Conservation (phyloP, 2,329 filamentous ascomycete species). For the Trichophyton mentagrophytes region DNA sequence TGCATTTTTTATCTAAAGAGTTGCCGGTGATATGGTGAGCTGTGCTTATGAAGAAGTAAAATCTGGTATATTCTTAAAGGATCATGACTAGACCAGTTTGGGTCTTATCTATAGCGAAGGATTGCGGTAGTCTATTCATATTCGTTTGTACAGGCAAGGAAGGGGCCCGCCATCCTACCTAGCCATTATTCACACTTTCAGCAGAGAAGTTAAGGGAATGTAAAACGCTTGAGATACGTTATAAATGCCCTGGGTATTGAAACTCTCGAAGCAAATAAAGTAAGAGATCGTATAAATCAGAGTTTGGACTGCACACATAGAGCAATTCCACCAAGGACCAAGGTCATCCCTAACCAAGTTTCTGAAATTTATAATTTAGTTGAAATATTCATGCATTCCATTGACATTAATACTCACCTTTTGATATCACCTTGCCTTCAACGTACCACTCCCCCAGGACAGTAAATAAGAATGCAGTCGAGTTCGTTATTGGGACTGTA, state of each 20-base stretch:
- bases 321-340: slow-evolving; percentile 69
- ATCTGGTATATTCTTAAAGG: neutral
- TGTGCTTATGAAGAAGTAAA: neutral
- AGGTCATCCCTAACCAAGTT: slow-evolving; percentile 67
- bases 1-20: neutral
- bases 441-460: slow-evolving; percentile 92
- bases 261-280: neutral
- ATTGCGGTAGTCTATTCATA: neutral
- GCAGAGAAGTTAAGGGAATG: neutral
- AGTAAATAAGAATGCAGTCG: slow-evolving; percentile 88
- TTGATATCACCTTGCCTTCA: slow-evolving; percentile 77
- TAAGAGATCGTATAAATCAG: slow-evolving; percentile 10
- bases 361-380: slow-evolving; percentile 37
- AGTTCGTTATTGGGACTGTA: slow-evolving; percentile 91
- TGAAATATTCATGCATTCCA: neutral
- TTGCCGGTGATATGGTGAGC: neutral
- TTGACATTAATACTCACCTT: slow-evolving; percentile 42
- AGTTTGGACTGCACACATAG: slow-evolving; percentile 57
- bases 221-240: neutral
- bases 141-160: neutral
- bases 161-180: neutral
- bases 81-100: neutral
- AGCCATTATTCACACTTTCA: neutral
- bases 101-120: neutral
- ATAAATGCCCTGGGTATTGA: neutral